Percentiles rank a stretch among this genome's conserved stretches.
phyloP scores from a whole-genome alignment of 257 asterid species.

The Solanum etuberosum region DNA sequence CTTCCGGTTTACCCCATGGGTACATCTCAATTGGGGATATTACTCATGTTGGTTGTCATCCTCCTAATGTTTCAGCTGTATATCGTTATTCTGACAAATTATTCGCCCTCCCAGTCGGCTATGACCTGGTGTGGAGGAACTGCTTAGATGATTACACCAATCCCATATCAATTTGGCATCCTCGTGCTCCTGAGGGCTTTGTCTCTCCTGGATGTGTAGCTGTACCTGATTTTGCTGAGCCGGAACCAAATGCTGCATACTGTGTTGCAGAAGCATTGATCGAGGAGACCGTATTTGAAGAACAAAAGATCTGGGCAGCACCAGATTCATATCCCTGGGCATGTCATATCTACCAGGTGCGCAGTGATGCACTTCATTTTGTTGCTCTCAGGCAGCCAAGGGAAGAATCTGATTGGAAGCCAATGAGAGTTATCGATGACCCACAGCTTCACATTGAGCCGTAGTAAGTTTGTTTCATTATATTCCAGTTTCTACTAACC shows the following conservation, averaged over 20 bases:
- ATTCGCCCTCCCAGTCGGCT: conserved; percentile 67
- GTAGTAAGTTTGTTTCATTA: background rate
- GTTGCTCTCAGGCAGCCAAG: conserved; percentile 80
- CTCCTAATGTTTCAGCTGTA: conserved; percentile 81
- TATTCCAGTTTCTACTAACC: background rate
- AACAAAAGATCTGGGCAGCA: conserved; percentile 83
- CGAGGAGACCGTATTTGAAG: conserved; percentile 74
- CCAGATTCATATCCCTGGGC: conserved; percentile 93
- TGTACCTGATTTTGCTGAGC: conserved; percentile 54
- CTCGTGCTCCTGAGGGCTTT: conserved; percentile 90
- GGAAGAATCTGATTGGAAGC: conserved; percentile 73
- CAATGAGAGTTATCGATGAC: conserved; percentile 50
- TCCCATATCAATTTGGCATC: conserved; percentile 84
- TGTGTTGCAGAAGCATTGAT: conserved; percentile 60
- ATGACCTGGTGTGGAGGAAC: conserved; percentile 98
- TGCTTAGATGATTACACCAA: conserved; percentile 65
- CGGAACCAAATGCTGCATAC: conserved; percentile 50
- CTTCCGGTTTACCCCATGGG: conserved; percentile 80
- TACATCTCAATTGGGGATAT: conserved; percentile 79
- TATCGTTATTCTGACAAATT: conserved; percentile 44
- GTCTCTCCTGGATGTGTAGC: conserved; percentile 78
- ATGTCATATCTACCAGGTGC: conserved; percentile 69
- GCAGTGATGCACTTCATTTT: conserved; percentile 84
- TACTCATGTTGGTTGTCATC: conserved; percentile 75
- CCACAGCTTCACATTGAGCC: conserved; percentile 7